Percentiles rank a stretch among this genome's conserved stretches.
Evolutionary conservation across 129 eudicot species (phyloP).

Genomic region (Apium graveolens): DNA sequence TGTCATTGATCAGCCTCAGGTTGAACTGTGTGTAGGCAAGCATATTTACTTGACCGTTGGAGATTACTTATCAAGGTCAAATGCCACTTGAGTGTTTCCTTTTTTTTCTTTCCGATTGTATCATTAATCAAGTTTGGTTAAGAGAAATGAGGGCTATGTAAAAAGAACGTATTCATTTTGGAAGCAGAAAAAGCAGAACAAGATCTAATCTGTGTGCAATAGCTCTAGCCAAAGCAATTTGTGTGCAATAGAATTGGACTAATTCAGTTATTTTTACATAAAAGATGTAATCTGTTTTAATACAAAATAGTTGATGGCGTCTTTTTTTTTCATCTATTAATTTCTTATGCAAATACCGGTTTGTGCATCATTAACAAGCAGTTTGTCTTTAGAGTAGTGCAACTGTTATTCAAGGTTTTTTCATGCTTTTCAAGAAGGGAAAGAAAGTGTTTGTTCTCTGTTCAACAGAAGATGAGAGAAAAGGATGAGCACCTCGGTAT

Average conservation of each 20-base stretch:
- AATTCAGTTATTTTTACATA: background rate
- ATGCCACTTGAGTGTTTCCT: slow-evolving; percentile 25
- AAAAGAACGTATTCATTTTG: background rate
- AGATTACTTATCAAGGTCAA: slow-evolving; percentile 36
- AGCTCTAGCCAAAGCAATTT: background rate
- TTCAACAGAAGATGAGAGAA: too few relatives aligned
- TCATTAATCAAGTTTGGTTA: background rate
- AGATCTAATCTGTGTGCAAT: background rate
- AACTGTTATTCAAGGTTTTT: background rate
- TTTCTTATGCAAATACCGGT: background rate
- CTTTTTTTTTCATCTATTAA: background rate
- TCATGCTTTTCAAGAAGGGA: too few relatives aligned
- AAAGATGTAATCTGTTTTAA: background rate
- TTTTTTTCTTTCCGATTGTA: background rate
- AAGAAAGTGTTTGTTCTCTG: background rate
- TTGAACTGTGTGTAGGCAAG: slow-evolving; percentile 45
- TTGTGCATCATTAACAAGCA: background rate
- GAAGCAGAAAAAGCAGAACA: background rate
- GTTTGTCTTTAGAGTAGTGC: background rate
- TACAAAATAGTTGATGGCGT: background rate
- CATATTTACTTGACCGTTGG: slow-evolving; percentile 63
- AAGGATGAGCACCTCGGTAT: too few relatives aligned
- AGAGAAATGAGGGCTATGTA: background rate
- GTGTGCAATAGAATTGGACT: background rate
- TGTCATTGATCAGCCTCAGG: slow-evolving; percentile 48